A percentile compares a stretch with the other conserved stretches of the same genome.
These are phyloP conservation scores for Arthroderma sp. DNA, from an alignment of 2,329 filamentous ascomycete genomes.

Conservation along the genomic window DNA sequence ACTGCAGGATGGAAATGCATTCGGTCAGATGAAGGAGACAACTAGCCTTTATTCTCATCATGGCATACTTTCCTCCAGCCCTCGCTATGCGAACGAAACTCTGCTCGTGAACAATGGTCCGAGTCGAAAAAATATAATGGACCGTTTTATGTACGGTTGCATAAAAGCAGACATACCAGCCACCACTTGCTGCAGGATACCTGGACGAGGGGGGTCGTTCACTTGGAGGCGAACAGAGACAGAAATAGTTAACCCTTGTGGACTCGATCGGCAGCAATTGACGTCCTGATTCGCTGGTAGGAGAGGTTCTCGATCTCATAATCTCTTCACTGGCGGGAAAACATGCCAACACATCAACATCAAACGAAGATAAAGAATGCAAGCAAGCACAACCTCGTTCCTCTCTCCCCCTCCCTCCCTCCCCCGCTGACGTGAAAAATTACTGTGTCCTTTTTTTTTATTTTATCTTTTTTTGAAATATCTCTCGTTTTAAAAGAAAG, in stretches of 20 bases:
- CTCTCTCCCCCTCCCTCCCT: not conserved
- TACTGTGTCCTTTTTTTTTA: not conserved
- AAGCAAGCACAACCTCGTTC: constrained; percentile 1
- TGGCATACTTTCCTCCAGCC: too few relatives aligned
- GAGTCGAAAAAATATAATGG: too few relatives aligned
- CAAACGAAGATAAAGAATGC: constrained; percentile 10
- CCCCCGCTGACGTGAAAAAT: not conserved
- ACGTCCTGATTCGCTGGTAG: constrained; percentile 29
- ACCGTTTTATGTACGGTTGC: too few relatives aligned
- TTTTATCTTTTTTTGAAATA: too few relatives aligned
- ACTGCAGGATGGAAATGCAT: not conserved
- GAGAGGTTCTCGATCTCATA: constrained; percentile 43
- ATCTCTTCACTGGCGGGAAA: constrained; percentile 68
- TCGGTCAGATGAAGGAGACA: too few relatives aligned
- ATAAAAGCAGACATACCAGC: too few relatives aligned
- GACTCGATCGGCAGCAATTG: constrained; percentile 26
- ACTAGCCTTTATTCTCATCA: too few relatives aligned
- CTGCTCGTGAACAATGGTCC: too few relatives aligned
- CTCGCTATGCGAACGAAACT: too few relatives aligned
- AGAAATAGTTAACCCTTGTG: constrained; percentile 18
- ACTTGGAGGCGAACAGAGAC: not conserved
- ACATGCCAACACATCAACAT: constrained; percentile 73
- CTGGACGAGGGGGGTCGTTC: too few relatives aligned
- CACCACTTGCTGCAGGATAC: too few relatives aligned
- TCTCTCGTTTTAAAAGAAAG: constrained; percentile 2